A percentile compares a stretch with the other conserved stretches of the same genome.
phyloP scores from a whole-genome alignment of 306 rosid species.

The Quercus rubra region DNA sequence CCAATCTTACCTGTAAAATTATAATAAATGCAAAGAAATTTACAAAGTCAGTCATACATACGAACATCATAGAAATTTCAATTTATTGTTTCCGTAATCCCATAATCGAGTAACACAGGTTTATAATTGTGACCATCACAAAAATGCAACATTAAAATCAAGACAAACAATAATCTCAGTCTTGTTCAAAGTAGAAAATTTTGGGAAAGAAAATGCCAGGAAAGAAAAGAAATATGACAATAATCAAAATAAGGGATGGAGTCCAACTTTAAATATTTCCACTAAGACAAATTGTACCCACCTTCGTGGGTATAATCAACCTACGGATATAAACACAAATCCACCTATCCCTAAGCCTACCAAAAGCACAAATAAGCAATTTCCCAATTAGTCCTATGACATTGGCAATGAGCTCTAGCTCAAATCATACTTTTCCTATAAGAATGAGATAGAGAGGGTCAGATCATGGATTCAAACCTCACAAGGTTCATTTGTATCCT shows the following conservation, averaged over 20 bases:
- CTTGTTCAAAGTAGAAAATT: neutral
- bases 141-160: neutral
- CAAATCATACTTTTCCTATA: too few species aligned
- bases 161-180: neutral
- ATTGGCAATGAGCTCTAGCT: too few species aligned
- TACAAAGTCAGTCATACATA: neutral
- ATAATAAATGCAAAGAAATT: constrained; percentile 17
- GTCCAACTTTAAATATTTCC: neutral
- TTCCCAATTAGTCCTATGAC: too few species aligned
- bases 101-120: neutral
- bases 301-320: too few species aligned
- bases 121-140: neutral
- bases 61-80: neutral
- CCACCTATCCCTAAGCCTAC: too few species aligned
- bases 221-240: neutral
- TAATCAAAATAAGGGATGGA: neutral
- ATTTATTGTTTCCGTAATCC: neutral
- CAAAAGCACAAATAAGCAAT: too few species aligned
- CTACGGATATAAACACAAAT: too few species aligned
- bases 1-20: constrained; percentile 69
- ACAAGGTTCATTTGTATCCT: too few species aligned
- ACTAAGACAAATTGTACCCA: neutral
- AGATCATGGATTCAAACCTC: too few species aligned
- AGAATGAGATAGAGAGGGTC: too few species aligned
- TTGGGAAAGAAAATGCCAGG: neutral